Conservation (phyloP, 2,329 filamentous ascomycete species). For the Tolypocladium inflatum region DNA sequence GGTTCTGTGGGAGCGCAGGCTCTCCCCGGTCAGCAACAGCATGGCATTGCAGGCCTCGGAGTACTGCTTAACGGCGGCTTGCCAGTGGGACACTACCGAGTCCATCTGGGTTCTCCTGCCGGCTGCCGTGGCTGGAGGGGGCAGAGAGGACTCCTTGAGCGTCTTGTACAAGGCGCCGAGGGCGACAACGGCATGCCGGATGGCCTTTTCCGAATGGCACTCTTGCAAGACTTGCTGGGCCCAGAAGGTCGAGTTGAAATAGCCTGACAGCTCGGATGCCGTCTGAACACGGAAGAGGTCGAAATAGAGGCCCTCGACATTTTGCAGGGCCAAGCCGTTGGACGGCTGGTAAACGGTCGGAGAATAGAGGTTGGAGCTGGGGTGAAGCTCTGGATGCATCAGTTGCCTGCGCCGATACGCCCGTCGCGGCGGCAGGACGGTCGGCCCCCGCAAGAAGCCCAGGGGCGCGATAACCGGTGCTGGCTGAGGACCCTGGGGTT, state of each 20-base stretch:
- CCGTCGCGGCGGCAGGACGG: conserved; percentile 22
- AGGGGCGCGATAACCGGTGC: conserved; percentile 5
- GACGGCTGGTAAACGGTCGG: conserved; percentile 33
- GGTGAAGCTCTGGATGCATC: not conserved
- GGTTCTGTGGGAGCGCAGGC: conserved; percentile 37
- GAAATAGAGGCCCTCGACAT: conserved; percentile 49
- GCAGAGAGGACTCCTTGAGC: conserved; percentile 46
- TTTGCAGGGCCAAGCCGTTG: conserved; percentile 33
- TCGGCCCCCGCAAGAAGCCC: conserved; percentile 9
- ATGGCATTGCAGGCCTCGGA: conserved; percentile 45
- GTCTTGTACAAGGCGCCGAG: conserved; percentile 60
- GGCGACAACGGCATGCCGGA: conserved; percentile 57
- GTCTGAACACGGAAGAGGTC: conserved; percentile 53
- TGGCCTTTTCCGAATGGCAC: conserved; percentile 50
- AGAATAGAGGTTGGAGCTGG: conserved; percentile 12
- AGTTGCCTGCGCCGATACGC: conserved; percentile 9
- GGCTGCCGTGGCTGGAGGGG: conserved; percentile 23
- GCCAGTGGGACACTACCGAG: conserved; percentile 40
- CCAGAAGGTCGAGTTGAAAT: conserved; percentile 60
- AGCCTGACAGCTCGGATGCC: conserved; percentile 54
- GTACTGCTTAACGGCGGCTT: conserved; percentile 51
- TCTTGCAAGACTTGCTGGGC: conserved; percentile 51
- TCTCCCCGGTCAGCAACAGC: conserved; percentile 30
- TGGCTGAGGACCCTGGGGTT: conserved; percentile 6
- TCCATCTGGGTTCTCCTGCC: conserved; percentile 17